Conservation (phyloP, 768 basidiomycete genomes). For the Suillus weaverae region DNA sequence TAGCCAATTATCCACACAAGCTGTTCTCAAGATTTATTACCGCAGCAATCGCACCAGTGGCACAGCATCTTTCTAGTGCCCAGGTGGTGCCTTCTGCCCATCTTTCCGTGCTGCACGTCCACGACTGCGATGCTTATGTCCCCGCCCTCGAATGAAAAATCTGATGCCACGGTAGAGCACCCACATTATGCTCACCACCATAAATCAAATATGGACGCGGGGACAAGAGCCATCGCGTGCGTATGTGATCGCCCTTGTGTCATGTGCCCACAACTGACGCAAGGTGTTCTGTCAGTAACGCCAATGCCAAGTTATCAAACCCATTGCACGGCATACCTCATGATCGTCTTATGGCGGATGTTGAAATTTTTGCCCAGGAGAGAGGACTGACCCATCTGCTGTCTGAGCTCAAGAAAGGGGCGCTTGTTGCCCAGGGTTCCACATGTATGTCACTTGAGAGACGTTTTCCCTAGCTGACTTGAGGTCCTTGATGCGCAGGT, state of each 20-base stretch:
- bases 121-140: slow-evolving; percentile 19
- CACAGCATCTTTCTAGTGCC: background rate
- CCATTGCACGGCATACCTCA: slow-evolving; percentile 61
- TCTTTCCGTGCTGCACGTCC: background rate
- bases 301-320: slow-evolving; percentile 50
- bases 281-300: slow-evolving; percentile 24
- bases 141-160: slow-evolving; percentile 20
- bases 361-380: slow-evolving; percentile 57
- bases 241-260: background rate
- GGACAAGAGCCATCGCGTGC: slow-evolving; percentile 20
- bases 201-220: slow-evolving; percentile 15
- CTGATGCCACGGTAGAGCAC: slow-evolving; percentile 4
- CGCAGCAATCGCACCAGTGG: background rate
- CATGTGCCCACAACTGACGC: background rate
- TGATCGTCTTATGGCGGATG: slow-evolving; percentile 57
- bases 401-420: slow-evolving; percentile 63
- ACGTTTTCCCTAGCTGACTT: slow-evolving; percentile 30
- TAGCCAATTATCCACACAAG: slow-evolving; percentile 35
- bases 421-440: slow-evolving; percentile 71
- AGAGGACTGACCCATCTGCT: slow-evolving; percentile 41
- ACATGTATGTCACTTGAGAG: slow-evolving; percentile 40
- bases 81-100: background rate
- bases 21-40: background rate
- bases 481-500: slow-evolving; percentile 28
- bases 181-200: slow-evolving; percentile 12